phyloP scores from a whole-genome alignment of 2,329 filamentous ascomycete genomes.

The Westerdykella aurantiaca region DNA sequence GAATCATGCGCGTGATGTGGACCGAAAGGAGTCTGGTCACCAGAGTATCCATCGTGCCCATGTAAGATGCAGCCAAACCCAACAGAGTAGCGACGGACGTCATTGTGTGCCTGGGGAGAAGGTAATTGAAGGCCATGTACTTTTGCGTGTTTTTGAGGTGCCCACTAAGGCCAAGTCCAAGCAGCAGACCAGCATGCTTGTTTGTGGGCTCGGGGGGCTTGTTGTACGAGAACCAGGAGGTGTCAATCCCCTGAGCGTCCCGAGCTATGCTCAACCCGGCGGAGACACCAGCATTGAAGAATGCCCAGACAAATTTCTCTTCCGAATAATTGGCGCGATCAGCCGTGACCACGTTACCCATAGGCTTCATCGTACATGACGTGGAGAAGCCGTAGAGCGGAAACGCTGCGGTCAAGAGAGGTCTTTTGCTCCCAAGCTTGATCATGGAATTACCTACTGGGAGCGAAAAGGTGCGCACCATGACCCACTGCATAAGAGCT shows the following conservation, averaged over 20 bases:
- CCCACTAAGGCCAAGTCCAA: constrained; percentile 87
- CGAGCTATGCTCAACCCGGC: constrained; percentile 86
- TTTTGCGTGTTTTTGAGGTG: constrained; percentile 93
- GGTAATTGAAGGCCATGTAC: constrained; percentile 97
- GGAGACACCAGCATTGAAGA: constrained; percentile 95
- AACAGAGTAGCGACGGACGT: constrained; percentile 93
- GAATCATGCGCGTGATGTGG: constrained; percentile 91
- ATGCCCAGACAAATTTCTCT: constrained; percentile 97
- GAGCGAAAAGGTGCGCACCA: constrained; percentile 80
- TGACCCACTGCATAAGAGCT: constrained; percentile 77
- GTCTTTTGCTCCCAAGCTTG: constrained; percentile 80
- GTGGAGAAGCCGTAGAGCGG: constrained; percentile 86
- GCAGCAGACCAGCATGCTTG: constrained; percentile 87
- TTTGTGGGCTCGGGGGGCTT: constrained; percentile 90
- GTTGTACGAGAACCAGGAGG: constrained; percentile 98
- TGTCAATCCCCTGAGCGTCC: constrained; percentile 88
- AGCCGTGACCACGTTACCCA: constrained; percentile 87
- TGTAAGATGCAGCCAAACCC: constrained; percentile 84
- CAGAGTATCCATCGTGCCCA: constrained; percentile 95
- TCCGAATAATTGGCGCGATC: constrained; percentile 84
- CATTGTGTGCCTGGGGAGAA: constrained; percentile 99
- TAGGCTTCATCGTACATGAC: constrained; percentile 84
- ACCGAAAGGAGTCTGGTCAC: constrained; percentile 91
- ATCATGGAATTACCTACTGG: constrained; percentile 82
- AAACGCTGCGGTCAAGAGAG: constrained; percentile 87